phyloP scores from a whole-genome alignment of 75 land plant species.

The Adiantum capillusveneris region DNA sequence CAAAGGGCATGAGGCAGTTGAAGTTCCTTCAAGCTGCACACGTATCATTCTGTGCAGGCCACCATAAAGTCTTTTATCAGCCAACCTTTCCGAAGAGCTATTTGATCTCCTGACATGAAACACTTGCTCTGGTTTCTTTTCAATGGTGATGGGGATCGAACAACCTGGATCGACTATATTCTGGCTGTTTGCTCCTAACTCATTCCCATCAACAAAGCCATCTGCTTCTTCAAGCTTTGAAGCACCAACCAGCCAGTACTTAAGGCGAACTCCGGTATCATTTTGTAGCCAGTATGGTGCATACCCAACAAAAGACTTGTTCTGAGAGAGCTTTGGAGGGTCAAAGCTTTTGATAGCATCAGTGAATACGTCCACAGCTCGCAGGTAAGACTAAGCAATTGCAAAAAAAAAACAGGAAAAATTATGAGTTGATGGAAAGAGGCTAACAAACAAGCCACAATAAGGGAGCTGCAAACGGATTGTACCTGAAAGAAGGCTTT shows the following conservation, averaged over 20 bases:
- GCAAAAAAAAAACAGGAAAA: conserved; percentile 5
- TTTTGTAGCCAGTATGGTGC: conserved; percentile 91
- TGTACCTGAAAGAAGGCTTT: conserved; percentile 86
- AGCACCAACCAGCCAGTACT: conserved; percentile 44
- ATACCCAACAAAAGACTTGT: conserved; percentile 37
- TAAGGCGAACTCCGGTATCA: conserved; percentile 69
- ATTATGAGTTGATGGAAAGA: too few species aligned
- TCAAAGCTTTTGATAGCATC: conserved; percentile 25
- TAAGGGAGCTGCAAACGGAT: too few species aligned
- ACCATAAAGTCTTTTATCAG: conserved; percentile 32
- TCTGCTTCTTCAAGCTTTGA: conserved; percentile 17
- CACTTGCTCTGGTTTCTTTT: conserved; percentile 53
- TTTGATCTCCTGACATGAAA: conserved; percentile 20
- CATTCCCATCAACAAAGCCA: conserved; percentile 16
- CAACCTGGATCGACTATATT: conserved; percentile 56
- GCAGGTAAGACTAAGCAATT: conserved; percentile 37
- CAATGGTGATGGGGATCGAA: conserved; percentile 63
- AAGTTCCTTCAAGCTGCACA: conserved; percentile 86
- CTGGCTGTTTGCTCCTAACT: conserved; percentile 10
- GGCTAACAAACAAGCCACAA: too few species aligned
- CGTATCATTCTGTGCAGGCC: conserved; percentile 63
- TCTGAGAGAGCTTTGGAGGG: background rate
- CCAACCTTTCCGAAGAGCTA: conserved; percentile 46
- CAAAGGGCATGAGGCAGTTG: conserved; percentile 61
- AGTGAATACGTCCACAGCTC: conserved; percentile 51